Base-by-base conservation (phyloP, 345 rosid genomes). In the Syzygium jambos region DNA sequence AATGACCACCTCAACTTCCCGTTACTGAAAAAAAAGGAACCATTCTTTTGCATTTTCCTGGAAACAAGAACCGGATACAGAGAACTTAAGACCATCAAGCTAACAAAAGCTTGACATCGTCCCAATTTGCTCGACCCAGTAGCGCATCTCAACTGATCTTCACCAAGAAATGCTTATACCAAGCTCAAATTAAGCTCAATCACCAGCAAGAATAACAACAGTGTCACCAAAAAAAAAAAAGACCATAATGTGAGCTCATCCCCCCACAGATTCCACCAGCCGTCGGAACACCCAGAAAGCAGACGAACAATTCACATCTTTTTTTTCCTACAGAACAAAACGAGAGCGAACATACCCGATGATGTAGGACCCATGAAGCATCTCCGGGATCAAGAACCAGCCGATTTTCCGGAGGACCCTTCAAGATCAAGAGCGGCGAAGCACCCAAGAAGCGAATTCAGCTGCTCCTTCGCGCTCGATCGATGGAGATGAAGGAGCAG, bases 321-420 rank as follows among this genome's bases (percentile, higher is more conserved):
- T 19, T 41, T 41, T 43, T 19, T 41, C 54, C 14, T 46, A 55
- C 5, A 9, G 9, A 87, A 86, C 13, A 78, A 29, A 59, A 16
- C 87, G 46, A n/a, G 54, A 65, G 80, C 84, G 83, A 88, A 86
- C 52, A 23, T 88, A 94, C 93, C 96, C 84, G 93, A 93, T 87
- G 90, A 93, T 63, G 92, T 65, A 77, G 93, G 89, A 89, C 90
- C 90, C 94, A 92, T 92, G 53, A 56, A 85, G 77, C 73, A 88
- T 59, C 30, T 57, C 21, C 38, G 51, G 41, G 61, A 9, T 30
- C 52, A 88, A 88, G 63, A 38, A 53, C 34, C 82, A 25, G 90
- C 41, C 97, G 87, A 86, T 94, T 41, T 73, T 73, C 80, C 80
- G 7, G 5, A 49, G 11, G 46, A 73, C 27, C 46, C 49, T 10